Conservation (phyloP, 352 stramenopile species). For the Globisporangium canariense region DNA sequence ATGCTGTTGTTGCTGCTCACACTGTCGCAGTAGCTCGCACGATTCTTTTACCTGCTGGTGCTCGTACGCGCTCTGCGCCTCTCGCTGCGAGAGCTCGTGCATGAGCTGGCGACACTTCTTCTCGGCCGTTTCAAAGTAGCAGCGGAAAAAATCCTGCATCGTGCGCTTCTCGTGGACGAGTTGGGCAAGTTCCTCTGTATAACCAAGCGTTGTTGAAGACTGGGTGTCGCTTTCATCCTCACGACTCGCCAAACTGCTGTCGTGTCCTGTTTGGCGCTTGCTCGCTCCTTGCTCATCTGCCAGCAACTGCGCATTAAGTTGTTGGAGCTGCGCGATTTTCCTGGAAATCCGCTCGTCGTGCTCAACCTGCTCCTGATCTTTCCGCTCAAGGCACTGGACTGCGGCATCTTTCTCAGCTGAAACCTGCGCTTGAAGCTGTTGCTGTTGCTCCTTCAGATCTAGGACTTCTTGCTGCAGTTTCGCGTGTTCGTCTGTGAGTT, state of each 20-base stretch:
- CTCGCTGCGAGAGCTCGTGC: slow-evolving; percentile 25
- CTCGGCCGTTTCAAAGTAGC: slow-evolving; percentile 44
- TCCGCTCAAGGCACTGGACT: background rate
- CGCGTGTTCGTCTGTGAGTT: slow-evolving; percentile 16
- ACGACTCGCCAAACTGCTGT: background rate
- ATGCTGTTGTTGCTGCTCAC: background rate
- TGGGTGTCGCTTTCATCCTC: background rate
- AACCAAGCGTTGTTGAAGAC: background rate
- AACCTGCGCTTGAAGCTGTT: slow-evolving; percentile 12
- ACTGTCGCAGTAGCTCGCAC: background rate
- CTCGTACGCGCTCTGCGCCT: slow-evolving; percentile 19
- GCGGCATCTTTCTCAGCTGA: slow-evolving; percentile 14
- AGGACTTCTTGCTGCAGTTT: slow-evolving; percentile 22
- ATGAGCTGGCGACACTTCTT: slow-evolving; percentile 39
- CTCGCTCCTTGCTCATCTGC: background rate
- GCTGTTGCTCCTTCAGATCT: slow-evolving; percentile 19
- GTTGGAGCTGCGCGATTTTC: slow-evolving; percentile 7
- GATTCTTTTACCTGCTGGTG: slow-evolving; percentile 5
- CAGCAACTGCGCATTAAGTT: slow-evolving; percentile 4
- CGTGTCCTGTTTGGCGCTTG: background rate
- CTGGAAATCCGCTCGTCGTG: background rate
- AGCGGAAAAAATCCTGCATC: slow-evolving; percentile 44
- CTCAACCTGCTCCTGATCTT: background rate
- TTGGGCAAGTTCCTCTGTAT: slow-evolving; percentile 12
- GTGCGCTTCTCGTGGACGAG: slow-evolving; percentile 42